A percentile compares a stretch with the other conserved stretches of the same genome.
Evolutionary conservation across 2,329 filamentous ascomycete species (phyloP).

Genomic region (Phialocephala sp.): DNA sequence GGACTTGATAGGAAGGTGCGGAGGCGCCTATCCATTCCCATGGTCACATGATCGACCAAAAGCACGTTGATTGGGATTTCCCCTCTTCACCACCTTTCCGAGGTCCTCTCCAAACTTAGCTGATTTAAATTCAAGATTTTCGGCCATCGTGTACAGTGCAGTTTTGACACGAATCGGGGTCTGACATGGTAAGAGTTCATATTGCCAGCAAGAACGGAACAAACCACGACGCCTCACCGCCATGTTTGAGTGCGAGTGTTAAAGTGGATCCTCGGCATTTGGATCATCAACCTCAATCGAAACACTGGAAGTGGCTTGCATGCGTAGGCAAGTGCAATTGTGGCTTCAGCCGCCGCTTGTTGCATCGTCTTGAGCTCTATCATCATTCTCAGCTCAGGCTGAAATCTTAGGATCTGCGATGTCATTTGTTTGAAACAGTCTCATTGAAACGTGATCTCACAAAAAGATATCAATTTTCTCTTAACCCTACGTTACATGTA

Average conservation of each 20-base stretch:
- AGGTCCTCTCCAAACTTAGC: too few relatives aligned
- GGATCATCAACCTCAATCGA: not conserved
- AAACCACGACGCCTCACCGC: not conserved
- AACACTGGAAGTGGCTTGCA: not conserved
- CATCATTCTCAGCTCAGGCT: slow-evolving; percentile 10
- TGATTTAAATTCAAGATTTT: too few relatives aligned
- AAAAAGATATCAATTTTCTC: slow-evolving; percentile 2
- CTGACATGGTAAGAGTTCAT: not conserved
- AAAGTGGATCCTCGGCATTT: not conserved
- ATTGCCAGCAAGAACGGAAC: slow-evolving; percentile 5
- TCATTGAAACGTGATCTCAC: not conserved
- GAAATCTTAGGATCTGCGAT: not conserved
- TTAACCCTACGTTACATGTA: not conserved
- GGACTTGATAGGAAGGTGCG: not conserved
- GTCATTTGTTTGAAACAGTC: slow-evolving; percentile 14
- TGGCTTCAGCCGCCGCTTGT: not conserved
- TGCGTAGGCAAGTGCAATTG: not conserved
- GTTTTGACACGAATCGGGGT: not conserved
- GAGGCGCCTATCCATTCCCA: not conserved
- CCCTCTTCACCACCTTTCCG: not conserved
- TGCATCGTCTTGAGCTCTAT: not conserved
- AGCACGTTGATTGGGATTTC: not conserved
- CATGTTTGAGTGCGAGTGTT: not conserved
- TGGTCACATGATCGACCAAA: not conserved
- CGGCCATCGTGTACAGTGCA: not conserved